A percentile compares a stretch with the other conserved stretches of the same genome.
Conservation (phyloP, 306 rosid species). For the Cucumis sativus region Cucumber_9930_V3 NC_026659.2:29744501-29745000, state of each 20-base stretch:
- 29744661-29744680: conserved; percentile 15
- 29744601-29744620: conserved; percentile 18
- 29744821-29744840: not conserved
- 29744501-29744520: conserved; percentile 16
- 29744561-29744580: too few relatives aligned
- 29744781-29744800: not conserved
- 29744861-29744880: not conserved
- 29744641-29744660: conserved; percentile 17
- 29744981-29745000: not conserved
- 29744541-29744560: conserved; percentile 22
- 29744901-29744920: too few relatives aligned
- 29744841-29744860: not conserved
- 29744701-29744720: conserved; percentile 29
- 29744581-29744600: not conserved
- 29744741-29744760: not conserved
- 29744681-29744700: conserved; percentile 17
- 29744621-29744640: conserved; percentile 23
- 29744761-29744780: too few relatives aligned
- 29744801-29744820: conserved; percentile 2
- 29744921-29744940: not conserved
- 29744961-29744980: not conserved
- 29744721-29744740: conserved; percentile 10
- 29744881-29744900: not conserved
- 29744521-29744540: conserved; percentile 22
- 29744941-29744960: too few relatives aligned